A percentile compares a stretch with the other conserved stretches of the same genome.
phyloP scores from a whole-genome alignment of 345 rosid genomes.

The Pistacia atlantica region DNA sequence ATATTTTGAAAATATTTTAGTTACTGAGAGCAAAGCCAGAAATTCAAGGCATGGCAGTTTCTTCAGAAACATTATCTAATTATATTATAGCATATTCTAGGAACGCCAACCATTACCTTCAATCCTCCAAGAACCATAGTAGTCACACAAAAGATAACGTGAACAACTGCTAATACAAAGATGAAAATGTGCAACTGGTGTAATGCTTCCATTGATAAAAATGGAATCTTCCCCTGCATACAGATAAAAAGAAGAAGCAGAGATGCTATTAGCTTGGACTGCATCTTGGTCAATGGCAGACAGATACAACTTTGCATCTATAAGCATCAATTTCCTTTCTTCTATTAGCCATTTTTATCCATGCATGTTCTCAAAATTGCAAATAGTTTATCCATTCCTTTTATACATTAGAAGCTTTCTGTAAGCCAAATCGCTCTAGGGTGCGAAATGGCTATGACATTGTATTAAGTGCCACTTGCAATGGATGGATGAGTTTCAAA shows the following conservation, averaged over 20 bases:
- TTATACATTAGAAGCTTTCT: neutral
- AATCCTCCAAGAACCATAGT: conserved; percentile 83
- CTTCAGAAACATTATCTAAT: neutral
- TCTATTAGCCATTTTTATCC: neutral
- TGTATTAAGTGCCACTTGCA: too few relatives aligned
- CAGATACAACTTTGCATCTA: neutral
- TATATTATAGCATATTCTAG: neutral
- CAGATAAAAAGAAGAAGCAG: neutral
- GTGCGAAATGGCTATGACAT: too few relatives aligned
- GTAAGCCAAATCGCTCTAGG: too few relatives aligned
- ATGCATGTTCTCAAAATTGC: neutral
- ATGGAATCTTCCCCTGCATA: conserved; percentile 63
- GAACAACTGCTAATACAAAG: conserved; percentile 84
- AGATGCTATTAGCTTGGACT: conserved; percentile 8
- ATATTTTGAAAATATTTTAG: neutral
- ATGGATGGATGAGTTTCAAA: too few relatives aligned
- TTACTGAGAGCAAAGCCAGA: neutral
- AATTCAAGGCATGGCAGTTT: neutral
- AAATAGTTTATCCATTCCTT: neutral
- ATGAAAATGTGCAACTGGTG: conserved; percentile 90
- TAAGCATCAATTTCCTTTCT: neutral
- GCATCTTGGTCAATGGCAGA: neutral
- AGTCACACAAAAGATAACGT: conserved; percentile 69
- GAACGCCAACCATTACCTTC: conserved; percentile 45
- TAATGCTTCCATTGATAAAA: conserved; percentile 72